phyloP scores from a whole-genome alignment of 805 yeast genomes.

The Saccharomycopsis oosterbeekiorum region DNA sequence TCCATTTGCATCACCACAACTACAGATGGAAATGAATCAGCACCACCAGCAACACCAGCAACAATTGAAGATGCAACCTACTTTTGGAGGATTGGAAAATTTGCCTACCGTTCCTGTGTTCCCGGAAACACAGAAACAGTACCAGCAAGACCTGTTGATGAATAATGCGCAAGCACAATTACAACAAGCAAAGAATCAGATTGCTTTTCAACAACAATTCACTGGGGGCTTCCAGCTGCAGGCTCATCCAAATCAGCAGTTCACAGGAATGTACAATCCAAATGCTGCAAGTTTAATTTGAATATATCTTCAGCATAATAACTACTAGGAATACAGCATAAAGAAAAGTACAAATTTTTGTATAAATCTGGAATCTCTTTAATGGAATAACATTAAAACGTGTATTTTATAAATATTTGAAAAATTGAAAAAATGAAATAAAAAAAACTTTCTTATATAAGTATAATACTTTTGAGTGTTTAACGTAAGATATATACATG shows the following conservation, averaged over 20 bases:
- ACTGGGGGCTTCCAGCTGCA: slow-evolving; percentile 30
- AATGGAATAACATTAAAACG: too few species aligned
- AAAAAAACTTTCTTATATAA: too few species aligned
- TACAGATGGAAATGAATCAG: slow-evolving; percentile 25
- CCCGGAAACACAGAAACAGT: slow-evolving; percentile 47
- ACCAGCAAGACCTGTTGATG: slow-evolving; percentile 1
- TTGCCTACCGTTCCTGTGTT: slow-evolving; percentile 60
- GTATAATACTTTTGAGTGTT: too few species aligned
- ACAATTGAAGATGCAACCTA: slow-evolving; percentile 38
- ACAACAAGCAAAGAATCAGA: slow-evolving; percentile 13
- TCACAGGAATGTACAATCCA: slow-evolving; percentile 19
- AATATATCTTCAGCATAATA: too few species aligned
- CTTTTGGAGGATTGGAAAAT: slow-evolving; percentile 66
- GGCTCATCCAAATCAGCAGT: slow-evolving; percentile 19
- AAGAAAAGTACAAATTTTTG: background rate
- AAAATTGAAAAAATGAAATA: too few species aligned
- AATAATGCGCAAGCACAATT: slow-evolving; percentile 12
- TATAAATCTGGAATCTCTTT: background rate
- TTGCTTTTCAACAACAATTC: slow-evolving; percentile 17
- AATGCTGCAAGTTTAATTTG: slow-evolving; percentile 9
- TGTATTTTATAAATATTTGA: too few species aligned
- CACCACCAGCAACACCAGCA: slow-evolving; percentile 1
- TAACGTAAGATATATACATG: background rate
- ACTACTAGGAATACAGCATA: background rate
- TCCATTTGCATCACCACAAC: slow-evolving; percentile 40